Percentiles rank a stretch among this genome's conserved stretches.
Conservation (phyloP, 1,284 basidiomycete species). For the Irpex rosettiformis region DNA sequence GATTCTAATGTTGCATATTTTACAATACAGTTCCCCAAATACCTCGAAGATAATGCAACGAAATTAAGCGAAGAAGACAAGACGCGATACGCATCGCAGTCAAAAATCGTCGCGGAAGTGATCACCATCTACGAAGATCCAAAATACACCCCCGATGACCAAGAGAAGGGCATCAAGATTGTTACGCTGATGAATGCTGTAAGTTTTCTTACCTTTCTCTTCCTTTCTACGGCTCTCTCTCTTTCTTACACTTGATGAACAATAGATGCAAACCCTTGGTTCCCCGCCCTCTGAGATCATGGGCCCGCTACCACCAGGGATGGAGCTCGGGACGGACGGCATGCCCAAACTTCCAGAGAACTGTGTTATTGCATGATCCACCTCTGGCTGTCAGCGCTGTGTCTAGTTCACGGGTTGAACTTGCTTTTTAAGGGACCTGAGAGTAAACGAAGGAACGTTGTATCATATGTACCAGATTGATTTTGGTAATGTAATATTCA, state of each 20-base stretch:
- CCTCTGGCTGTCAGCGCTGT: no score
- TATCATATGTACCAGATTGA: neutral
- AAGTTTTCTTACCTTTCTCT: conserved; percentile 23
- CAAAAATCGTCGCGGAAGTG: conserved; percentile 61
- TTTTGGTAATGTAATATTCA: neutral
- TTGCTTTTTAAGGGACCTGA: no score
- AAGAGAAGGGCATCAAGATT: conserved; percentile 50
- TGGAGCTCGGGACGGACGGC: conserved; percentile 56
- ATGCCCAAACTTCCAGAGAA: conserved; percentile 51
- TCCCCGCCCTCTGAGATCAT: conserved; percentile 89
- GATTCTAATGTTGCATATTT: neutral
- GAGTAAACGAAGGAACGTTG: neutral
- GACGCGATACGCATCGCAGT: conserved; percentile 69
- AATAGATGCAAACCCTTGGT: conserved; percentile 81
- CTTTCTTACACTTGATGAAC: neutral
- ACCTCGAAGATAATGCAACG: conserved; percentile 55
- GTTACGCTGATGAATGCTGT: conserved; percentile 79
- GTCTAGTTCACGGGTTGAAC: neutral
- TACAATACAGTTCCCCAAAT: conserved; percentile 73
- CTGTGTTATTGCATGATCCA: conserved; percentile 39
- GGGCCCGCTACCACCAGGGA: conserved; percentile 85
- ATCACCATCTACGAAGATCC: conserved; percentile 73
- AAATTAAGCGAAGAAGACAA: conserved; percentile 61
- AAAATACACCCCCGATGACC: conserved; percentile 60
- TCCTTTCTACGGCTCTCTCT: neutral